Evolutionary conservation across 352 stramenopile species (phyloP).

Genomic region (Thalassiosira pacifica): DNA sequence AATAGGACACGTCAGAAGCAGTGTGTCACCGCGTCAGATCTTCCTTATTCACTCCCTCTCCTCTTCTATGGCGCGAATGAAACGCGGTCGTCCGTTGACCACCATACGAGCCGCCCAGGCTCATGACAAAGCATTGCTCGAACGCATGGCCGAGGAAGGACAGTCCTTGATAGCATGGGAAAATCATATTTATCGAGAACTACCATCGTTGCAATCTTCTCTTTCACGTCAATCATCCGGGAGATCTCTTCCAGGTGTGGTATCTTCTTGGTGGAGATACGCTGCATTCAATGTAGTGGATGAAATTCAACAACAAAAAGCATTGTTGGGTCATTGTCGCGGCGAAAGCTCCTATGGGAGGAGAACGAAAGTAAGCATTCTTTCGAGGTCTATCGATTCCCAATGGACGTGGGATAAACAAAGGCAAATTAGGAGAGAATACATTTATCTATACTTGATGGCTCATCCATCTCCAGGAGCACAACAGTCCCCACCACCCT

Average conservation of each 20-base stretch:
- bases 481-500: not conserved
- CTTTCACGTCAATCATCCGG: constrained; percentile 12
- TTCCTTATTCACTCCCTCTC: constrained; percentile 73
- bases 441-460: constrained; percentile 79
- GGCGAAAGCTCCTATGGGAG: not conserved
- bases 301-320: constrained; percentile 71
- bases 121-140: constrained; percentile 31
- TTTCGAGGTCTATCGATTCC: constrained; percentile 6
- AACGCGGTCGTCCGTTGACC: constrained; percentile 72
- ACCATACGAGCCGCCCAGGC: constrained; percentile 64
- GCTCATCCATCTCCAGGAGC: constrained; percentile 28
- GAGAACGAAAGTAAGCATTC: constrained; percentile 8
- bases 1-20: constrained; percentile 59
- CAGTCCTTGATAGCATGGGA: constrained; percentile 53
- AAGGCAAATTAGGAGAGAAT: constrained; percentile 74
- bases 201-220: constrained; percentile 45
- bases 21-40: constrained; percentile 73
- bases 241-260: constrained; percentile 55
- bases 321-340: constrained; percentile 48
- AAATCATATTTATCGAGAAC: constrained; percentile 52
- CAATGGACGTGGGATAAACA: constrained; percentile 70
- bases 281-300: constrained; percentile 60
- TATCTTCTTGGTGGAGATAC: constrained; percentile 83
- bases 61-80: constrained; percentile 65
- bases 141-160: constrained; percentile 54